These are phyloP conservation scores for Trichophaea hybrida DNA, from an alignment of 2,329 filamentous ascomycete genomes.

Conservation along the genomic window DNA sequence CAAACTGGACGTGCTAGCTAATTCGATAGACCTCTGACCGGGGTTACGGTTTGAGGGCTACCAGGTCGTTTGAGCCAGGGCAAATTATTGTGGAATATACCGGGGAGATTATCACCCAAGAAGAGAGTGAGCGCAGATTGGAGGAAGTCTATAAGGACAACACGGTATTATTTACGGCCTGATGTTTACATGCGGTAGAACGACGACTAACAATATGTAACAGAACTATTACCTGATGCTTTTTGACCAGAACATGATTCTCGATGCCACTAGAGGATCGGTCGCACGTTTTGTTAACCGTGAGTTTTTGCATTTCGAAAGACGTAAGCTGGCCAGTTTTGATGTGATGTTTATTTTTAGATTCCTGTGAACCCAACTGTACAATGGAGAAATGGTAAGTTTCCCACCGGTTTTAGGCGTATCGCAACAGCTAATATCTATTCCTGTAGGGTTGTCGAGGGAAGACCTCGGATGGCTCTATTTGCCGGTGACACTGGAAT, in stretches of 20 bases:
- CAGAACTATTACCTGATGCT: slow-evolving; percentile 98
- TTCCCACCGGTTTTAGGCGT: neutral
- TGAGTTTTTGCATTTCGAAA: slow-evolving; percentile 10
- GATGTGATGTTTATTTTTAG: slow-evolving; percentile 8
- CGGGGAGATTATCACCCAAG: slow-evolving; percentile 90
- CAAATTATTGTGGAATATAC: slow-evolving; percentile 99
- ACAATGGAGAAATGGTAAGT: slow-evolving; percentile 75
- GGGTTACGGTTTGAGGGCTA: slow-evolving; percentile 82
- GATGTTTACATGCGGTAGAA: neutral
- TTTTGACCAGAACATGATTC: slow-evolving; percentile 96
- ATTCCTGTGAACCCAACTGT: slow-evolving; percentile 92
- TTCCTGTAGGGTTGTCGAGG: slow-evolving; percentile 54
- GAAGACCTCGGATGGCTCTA: slow-evolving; percentile 87
- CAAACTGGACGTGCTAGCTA: slow-evolving; percentile 7
- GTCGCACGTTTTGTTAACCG: slow-evolving; percentile 95
- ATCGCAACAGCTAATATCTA: slow-evolving; percentile 1
- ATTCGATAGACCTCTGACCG: slow-evolving; percentile 55
- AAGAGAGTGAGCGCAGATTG: slow-evolving; percentile 88
- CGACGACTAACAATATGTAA: neutral
- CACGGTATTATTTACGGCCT: slow-evolving; percentile 42
- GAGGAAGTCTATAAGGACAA: slow-evolving; percentile 86
- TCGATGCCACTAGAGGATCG: slow-evolving; percentile 88
- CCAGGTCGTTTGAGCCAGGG: slow-evolving; percentile 69
- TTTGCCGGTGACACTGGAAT: slow-evolving; percentile 85
- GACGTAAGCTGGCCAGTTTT: neutral